phyloP scores from a whole-genome alignment of 305 asterid genomes.

The Solanum aculeatissimum region DNA sequence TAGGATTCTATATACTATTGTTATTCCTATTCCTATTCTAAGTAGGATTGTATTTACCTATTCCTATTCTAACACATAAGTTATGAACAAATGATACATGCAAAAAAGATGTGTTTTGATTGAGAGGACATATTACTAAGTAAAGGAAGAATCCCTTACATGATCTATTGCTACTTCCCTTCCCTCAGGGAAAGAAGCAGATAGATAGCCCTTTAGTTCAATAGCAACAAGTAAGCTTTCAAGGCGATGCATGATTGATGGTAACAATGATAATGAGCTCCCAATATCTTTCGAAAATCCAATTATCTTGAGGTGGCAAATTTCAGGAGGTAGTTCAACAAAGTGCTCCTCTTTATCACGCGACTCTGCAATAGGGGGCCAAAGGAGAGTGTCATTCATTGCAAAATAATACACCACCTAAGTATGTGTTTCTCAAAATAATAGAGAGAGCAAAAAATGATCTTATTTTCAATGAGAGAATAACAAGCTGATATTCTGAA shows the following conservation, averaged over 20 bases:
- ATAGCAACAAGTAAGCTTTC: conserved; percentile 86
- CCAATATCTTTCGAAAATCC: conserved; percentile 97
- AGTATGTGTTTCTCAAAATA: neutral
- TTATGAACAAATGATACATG: neutral
- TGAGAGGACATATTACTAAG: conserved; percentile 7
- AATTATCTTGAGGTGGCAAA: conserved; percentile 81
- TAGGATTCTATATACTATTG: no score
- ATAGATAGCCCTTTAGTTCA: conserved; percentile 60
- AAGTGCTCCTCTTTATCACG: conserved; percentile 90
- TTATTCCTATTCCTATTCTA: no score
- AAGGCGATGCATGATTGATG: conserved; percentile 88
- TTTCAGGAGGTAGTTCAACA: conserved; percentile 86
- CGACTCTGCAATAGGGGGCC: conserved; percentile 23
- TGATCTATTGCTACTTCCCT: conserved; percentile 50
- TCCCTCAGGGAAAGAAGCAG: conserved; percentile 80
- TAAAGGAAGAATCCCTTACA: conserved; percentile 31
- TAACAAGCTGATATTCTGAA: neutral
- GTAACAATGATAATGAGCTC: conserved; percentile 85
- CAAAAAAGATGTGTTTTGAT: neutral
- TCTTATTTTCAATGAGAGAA: neutral
- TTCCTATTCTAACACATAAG: no score
- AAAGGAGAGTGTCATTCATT: neutral
- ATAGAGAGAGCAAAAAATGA: neutral
- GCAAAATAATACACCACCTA: neutral
- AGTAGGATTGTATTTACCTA: no score